Percentiles rank a stretch among this genome's conserved stretches.
Evolutionary conservation across 768 basidiomycete genomes (phyloP).

Genomic region (Dacryopinax spathularia): DNA sequence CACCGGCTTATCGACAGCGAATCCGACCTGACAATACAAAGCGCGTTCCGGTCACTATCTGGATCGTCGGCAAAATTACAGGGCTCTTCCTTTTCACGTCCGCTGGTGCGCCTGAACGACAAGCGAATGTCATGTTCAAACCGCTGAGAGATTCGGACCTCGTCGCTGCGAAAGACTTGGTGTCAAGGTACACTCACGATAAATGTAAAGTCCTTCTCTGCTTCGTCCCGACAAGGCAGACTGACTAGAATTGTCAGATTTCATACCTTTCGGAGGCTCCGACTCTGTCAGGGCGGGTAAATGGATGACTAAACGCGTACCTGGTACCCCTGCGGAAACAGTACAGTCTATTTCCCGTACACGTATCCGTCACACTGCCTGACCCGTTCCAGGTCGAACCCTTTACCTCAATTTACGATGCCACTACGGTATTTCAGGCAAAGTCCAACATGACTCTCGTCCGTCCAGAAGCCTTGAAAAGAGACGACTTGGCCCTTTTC

Average conservation of each 20-base stretch:
- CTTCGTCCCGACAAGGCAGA: too few species aligned
- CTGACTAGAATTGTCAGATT: too few species aligned
- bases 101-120: neutral
- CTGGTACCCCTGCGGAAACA: neutral
- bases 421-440: neutral
- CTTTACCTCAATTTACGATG: neutral
- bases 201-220: neutral
- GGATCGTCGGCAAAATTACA: neutral
- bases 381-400: neutral
- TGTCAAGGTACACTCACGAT: neutral
- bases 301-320: neutral
- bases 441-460: neutral
- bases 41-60: neutral
- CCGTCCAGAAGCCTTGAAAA: neutral
- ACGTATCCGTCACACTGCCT: neutral
- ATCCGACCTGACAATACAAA: too few species aligned
- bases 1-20: too few species aligned
- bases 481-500: neutral
- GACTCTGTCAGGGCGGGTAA: neutral
- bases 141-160: neutral
- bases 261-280: too few species aligned
- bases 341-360: too few species aligned
- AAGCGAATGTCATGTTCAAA: neutral
- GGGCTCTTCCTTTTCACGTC: neutral
- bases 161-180: neutral